Evolutionary conservation across 2,329 filamentous ascomycete genomes (phyloP).

Genomic region (Corniculantispora saksenae): DNA sequence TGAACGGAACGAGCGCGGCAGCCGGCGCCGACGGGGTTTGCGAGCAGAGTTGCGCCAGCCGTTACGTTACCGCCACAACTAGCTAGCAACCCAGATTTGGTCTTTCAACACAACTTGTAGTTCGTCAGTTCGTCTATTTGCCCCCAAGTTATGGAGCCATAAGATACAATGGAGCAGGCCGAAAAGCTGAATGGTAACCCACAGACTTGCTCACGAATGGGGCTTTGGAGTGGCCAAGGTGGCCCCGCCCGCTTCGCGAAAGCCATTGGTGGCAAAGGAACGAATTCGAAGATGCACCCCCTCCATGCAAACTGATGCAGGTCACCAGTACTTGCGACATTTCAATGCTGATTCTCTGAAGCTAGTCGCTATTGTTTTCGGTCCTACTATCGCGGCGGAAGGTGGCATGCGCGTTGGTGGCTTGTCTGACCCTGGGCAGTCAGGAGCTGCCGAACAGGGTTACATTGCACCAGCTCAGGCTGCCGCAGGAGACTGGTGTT

Average conservation of each 20-base stretch:
- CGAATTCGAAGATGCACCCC: not conserved
- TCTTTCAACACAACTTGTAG: too few relatives aligned
- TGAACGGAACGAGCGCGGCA: too few relatives aligned
- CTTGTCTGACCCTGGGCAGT: not conserved
- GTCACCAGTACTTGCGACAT: constrained; percentile 12
- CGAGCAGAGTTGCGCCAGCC: too few relatives aligned
- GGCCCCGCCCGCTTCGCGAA: not conserved
- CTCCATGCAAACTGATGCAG: constrained; percentile 1
- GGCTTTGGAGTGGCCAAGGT: not conserved
- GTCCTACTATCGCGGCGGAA: not conserved
- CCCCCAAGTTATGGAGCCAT: too few relatives aligned
- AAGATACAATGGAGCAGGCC: too few relatives aligned
- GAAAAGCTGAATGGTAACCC: too few relatives aligned
- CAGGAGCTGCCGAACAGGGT: not conserved
- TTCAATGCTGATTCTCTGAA: not conserved
- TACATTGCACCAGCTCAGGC: not conserved
- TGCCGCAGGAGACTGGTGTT: too few relatives aligned
- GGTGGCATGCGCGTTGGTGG: not conserved
- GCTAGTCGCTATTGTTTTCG: not conserved
- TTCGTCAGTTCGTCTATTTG: too few relatives aligned
- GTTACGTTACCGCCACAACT: too few relatives aligned
- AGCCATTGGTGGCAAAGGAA: not conserved
- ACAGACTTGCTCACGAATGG: too few relatives aligned
- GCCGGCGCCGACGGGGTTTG: too few relatives aligned
- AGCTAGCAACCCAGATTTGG: too few relatives aligned